Percentiles rank a stretch among this genome's conserved stretches.
phyloP scores from a whole-genome alignment of 768 basidiomycete genomes.

The Lactarius pseudohatsudake region DNA sequence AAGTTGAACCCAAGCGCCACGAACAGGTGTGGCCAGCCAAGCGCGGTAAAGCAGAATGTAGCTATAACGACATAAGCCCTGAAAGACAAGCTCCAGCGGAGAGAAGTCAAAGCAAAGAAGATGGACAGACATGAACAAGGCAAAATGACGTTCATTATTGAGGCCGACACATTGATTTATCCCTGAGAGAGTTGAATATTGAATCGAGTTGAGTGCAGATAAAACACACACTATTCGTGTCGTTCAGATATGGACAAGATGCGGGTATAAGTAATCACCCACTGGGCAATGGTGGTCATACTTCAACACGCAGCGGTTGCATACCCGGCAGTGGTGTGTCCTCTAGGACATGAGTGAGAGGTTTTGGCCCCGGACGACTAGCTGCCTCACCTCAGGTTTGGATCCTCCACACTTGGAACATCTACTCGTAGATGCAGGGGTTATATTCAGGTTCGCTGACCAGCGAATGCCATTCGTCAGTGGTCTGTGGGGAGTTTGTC shows the following conservation, averaged over 20 bases:
- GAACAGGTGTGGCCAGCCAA: slow-evolving; percentile 65
- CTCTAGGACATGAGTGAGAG: slow-evolving; percentile 48
- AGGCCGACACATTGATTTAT: slow-evolving; percentile 97
- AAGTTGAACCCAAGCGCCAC: slow-evolving; percentile 56
- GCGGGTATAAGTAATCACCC: slow-evolving; percentile 38
- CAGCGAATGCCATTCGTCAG: slow-evolving; percentile 48
- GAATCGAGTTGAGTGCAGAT: neutral
- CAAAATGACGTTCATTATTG: slow-evolving; percentile 93
- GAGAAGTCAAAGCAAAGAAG: neutral
- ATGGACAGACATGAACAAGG: slow-evolving; percentile 76
- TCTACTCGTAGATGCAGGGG: slow-evolving; percentile 41
- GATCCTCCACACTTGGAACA: slow-evolving; percentile 27
- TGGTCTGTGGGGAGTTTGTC: slow-evolving; percentile 33
- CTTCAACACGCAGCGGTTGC: slow-evolving; percentile 85
- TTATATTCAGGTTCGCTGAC: slow-evolving; percentile 50
- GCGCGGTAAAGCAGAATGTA: slow-evolving; percentile 55
- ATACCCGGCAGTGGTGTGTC: slow-evolving; percentile 91
- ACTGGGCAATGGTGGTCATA: slow-evolving; percentile 93
- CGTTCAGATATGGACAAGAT: slow-evolving; percentile 9
- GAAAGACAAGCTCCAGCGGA: slow-evolving; percentile 1
- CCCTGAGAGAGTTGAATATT: slow-evolving; percentile 51
- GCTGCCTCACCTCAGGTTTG: slow-evolving; percentile 23
- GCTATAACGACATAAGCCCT: slow-evolving; percentile 82
- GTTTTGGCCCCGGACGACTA: neutral
- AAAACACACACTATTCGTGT: slow-evolving; percentile 20